Evolutionary conservation across 805 yeast species (phyloP).

Genomic region (Saturnispora serradocipensis): DNA sequence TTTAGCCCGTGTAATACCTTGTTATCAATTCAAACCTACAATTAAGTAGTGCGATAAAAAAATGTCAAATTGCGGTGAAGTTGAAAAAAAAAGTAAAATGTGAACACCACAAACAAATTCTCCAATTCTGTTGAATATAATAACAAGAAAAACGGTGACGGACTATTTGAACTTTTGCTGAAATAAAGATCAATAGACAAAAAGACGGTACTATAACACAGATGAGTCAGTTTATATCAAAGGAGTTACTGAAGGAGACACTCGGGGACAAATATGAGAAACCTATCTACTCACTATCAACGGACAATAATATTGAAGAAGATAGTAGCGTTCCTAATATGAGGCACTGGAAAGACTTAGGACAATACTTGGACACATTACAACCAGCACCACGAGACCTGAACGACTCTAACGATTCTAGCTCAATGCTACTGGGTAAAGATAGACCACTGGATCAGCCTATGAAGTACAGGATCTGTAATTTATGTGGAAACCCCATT

Average conservation of each 20-base stretch:
- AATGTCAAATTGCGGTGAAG: neutral
- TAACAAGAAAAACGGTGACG: neutral
- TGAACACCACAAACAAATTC: neutral
- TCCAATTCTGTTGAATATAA: neutral
- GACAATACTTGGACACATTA: constrained; percentile 26
- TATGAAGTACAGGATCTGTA: constrained; percentile 38
- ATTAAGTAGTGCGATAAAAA: neutral
- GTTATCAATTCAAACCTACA: neutral
- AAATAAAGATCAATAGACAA: neutral
- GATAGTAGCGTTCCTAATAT: constrained; percentile 14
- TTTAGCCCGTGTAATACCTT: too few relatives aligned
- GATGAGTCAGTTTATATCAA: constrained; percentile 10
- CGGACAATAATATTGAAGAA: constrained; percentile 8
- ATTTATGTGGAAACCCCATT: constrained; percentile 38
- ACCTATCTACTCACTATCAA: constrained; percentile 10
- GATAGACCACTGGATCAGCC: constrained; percentile 32
- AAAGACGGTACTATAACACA: neutral
- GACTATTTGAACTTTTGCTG: neutral
- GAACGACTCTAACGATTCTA: constrained; percentile 1
- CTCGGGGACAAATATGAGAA: constrained; percentile 21
- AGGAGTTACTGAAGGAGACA: constrained; percentile 18
- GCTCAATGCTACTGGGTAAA: constrained; percentile 1
- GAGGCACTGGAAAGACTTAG: constrained; percentile 30
- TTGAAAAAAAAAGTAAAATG: neutral
- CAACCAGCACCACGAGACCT: constrained; percentile 14